phyloP scores from a whole-genome alignment of 805 yeast genomes.

The Wickerhamomyces pijperi region DNA sequence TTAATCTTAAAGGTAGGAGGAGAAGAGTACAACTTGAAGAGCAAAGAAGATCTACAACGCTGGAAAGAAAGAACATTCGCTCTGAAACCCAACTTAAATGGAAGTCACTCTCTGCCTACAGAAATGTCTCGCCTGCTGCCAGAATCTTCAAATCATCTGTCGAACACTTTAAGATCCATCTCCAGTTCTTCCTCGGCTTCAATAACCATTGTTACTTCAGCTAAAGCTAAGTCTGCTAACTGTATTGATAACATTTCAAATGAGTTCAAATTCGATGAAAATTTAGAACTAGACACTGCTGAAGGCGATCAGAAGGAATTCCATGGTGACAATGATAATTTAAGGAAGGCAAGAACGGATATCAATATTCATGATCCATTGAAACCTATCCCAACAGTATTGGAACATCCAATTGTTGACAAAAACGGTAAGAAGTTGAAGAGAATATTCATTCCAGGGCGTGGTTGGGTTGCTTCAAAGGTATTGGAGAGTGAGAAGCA shows the following conservation, averaged over 20 bases:
- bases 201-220: neutral
- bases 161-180: neutral
- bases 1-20: conserved; percentile 1
- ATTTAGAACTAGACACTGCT: no score
- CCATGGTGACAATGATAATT: no score
- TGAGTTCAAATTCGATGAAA: neutral
- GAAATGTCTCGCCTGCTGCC: neutral
- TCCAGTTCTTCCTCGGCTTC: neutral
- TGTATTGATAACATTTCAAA: neutral
- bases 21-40: conserved; percentile 5
- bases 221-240: neutral
- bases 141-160: no score
- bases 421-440: conserved; percentile 27
- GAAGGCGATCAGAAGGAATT: no score
- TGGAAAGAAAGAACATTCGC: conserved; percentile 6
- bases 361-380: conserved; percentile 13
- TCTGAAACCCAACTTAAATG: neutral
- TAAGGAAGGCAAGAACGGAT: conserved; percentile 9
- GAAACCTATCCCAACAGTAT: conserved; percentile 15
- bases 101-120: neutral
- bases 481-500: conserved; percentile 9
- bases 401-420: conserved; percentile 18
- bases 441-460: conserved; percentile 34
- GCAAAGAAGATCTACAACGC: conserved; percentile 2
- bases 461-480: conserved; percentile 36